These are phyloP conservation scores for Malassezia restricta DNA, from an alignment of 1,284 basidiomycete genomes.

Conservation along the genomic window DNA sequence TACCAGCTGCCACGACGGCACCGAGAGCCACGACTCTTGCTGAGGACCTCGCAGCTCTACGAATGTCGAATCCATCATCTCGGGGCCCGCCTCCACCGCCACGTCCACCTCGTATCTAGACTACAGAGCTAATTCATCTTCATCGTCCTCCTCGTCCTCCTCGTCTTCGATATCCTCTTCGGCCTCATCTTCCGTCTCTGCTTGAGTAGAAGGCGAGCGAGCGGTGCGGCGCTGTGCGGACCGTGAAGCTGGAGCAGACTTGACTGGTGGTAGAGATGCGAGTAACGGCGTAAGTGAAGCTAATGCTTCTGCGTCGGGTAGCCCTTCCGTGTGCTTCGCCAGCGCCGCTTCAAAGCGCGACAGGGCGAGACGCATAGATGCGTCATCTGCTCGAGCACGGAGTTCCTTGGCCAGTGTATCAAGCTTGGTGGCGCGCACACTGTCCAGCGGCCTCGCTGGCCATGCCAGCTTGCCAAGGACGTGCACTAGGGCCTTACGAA, in stretches of 20 bases:
- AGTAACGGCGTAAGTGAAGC: not conserved
- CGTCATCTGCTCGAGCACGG: conserved; percentile 49
- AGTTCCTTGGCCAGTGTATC: conserved; percentile 20
- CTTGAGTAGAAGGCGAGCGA: not conserved
- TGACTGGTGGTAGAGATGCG: not conserved
- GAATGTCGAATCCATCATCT: not conserved
- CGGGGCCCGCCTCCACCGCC: not conserved
- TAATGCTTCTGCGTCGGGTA: not conserved
- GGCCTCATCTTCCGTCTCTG: not conserved
- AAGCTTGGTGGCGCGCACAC: conserved; percentile 29
- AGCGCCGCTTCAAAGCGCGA: conserved; percentile 7
- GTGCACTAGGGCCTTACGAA: conserved; percentile 68
- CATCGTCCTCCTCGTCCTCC: conserved; percentile 1
- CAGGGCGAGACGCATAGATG: conserved; percentile 60
- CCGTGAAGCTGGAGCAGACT: not conserved
- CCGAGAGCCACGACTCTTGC: not conserved
- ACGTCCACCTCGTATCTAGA: not conserved
- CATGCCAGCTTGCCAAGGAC: conserved; percentile 67
- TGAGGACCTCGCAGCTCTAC: conserved; percentile 9
- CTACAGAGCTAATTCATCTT: conserved; percentile 3
- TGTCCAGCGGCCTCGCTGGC: conserved; percentile 55
- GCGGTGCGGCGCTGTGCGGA: not conserved
- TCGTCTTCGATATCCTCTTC: not conserved
- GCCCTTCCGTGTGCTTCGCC: not conserved
- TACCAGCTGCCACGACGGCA: not conserved